Evolutionary conservation across 345 rosid species (phyloP).

Genomic region (Pelargonium nanum): DNA sequence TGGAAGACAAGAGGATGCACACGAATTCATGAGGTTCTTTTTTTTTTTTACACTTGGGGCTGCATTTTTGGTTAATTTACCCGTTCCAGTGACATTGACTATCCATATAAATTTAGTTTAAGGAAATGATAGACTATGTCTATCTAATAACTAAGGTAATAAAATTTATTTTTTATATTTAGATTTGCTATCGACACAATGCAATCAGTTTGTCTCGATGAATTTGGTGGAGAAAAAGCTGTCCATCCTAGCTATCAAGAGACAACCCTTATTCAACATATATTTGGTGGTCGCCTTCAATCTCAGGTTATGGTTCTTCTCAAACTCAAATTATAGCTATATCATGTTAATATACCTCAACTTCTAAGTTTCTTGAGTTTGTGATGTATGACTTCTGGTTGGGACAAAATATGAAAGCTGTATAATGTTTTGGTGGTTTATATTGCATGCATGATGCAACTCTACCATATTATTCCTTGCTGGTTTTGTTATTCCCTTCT

Average conservation of each 20-base stretch:
- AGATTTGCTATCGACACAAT: conserved; percentile 89
- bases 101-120: neutral
- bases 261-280: conserved; percentile 85
- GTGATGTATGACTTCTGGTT: neutral
- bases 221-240: conserved; percentile 86
- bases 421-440: neutral
- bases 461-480: neutral
- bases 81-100: neutral
- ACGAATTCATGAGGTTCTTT: conserved; percentile 86
- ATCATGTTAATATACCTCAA: neutral
- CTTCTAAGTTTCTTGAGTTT: neutral
- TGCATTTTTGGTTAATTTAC: neutral
- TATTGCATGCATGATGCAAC: neutral
- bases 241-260: conserved; percentile 62
- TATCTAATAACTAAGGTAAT: neutral
- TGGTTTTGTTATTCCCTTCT: neutral
- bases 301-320: conserved; percentile 56
- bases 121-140: neutral
- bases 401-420: neutral
- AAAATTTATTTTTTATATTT: conserved; percentile 8
- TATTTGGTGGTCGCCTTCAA: conserved; percentile 88
- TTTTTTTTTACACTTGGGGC: neutral
- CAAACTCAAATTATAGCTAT: neutral
- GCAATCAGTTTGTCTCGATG: conserved; percentile 94
- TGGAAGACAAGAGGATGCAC: conserved; percentile 99